These are phyloP conservation scores for Prunus armeniaca DNA, from an alignment of 306 rosid species.

Conservation along the genomic window DNA sequence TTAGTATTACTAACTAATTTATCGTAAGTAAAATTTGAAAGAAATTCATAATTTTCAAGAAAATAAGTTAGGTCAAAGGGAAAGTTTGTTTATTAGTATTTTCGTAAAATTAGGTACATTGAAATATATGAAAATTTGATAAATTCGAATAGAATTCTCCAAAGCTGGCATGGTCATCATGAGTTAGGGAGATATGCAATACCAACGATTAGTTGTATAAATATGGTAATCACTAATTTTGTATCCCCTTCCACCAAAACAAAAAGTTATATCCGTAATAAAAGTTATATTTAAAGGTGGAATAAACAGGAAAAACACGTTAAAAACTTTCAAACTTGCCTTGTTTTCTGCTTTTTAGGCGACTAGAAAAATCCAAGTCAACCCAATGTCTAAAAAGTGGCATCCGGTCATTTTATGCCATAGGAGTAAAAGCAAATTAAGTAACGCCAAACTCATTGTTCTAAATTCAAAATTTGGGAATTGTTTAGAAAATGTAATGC, in stretches of 20 bases:
- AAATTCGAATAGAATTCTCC: background rate
- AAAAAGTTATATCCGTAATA: no score
- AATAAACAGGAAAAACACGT: conserved; percentile 20
- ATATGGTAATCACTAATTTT: background rate
- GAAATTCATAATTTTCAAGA: background rate
- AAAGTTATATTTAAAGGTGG: conserved; percentile 22
- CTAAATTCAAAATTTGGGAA: background rate
- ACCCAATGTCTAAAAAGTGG: background rate
- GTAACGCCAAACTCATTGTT: background rate
- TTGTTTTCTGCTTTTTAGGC: conserved; percentile 10
- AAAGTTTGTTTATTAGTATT: background rate
- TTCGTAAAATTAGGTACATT: background rate
- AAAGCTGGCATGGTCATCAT: background rate
- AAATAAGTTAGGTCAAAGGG: no score
- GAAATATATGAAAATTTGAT: background rate
- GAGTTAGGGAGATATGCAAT: background rate
- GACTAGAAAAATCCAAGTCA: background rate
- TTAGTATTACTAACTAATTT: no score
- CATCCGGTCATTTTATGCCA: background rate
- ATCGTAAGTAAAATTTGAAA: no score
- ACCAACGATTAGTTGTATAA: background rate
- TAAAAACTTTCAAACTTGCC: conserved; percentile 32
- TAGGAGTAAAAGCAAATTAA: background rate
- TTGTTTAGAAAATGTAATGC: no score
- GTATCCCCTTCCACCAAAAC: background rate